Evolutionary conservation across 1,284 basidiomycete species (phyloP), one percentile per base, ranked within the genome.

Genomic region (Rhizoctonia solani): DNA sequence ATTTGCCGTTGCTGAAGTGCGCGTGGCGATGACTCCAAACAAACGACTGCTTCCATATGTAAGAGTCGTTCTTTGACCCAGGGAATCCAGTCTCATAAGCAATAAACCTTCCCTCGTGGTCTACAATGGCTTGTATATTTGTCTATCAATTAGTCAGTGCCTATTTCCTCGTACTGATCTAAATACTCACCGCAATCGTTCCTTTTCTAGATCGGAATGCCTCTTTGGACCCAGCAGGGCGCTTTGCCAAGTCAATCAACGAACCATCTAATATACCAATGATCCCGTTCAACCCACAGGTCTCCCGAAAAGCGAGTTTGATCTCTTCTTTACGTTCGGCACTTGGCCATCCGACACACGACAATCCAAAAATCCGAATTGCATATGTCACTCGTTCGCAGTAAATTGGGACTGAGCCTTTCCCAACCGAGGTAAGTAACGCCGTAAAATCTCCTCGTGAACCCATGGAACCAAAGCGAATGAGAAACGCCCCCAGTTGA

Each of bases 91-190:
- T 52, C 19, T 61, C 30, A 27, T 39, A 61, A 3, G 19, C 32
- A 16, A 50, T 52, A 25, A 61, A 61, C 2, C 25, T 30, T 13
- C 47, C 58, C 9, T 50, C 37, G 34, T 61, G 58, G 29, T 61
- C 47, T 2, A 50, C 46, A 39, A 50, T 32, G 2, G 58, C 58
- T 29, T 39, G 47, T 4, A 61, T 47, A 16, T 50, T 61, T 6
- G 39, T 46, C 58, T 61, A 50, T 52, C 34, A 39, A 11, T 34
- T 23, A 3, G 27, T 56, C 8, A 56, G 53, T 39, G 19, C 2
- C n/a, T 44, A 39, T 13, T 8, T 13, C 5, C 3, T 21, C 13
- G 2, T 25, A 3, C 29, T 30, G 4, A 4, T 25, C 39, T 25
- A 21, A 21, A 37, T 34, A 61, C 58, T 16, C n/a, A 61, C 58